Conservation (phyloP, 257 asterid species). For the Solanum pennellii region DNA sequence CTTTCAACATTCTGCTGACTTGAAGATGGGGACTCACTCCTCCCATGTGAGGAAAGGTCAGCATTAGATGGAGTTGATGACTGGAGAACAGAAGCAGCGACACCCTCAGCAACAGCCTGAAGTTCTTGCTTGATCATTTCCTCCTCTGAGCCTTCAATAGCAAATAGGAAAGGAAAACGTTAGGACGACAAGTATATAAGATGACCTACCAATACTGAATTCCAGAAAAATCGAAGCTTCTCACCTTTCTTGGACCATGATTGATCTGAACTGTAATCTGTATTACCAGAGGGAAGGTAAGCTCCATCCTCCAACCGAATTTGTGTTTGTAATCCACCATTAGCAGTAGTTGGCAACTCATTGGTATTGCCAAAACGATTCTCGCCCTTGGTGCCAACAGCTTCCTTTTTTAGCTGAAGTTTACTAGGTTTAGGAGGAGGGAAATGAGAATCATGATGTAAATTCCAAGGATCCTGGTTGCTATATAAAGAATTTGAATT, state of each 20-base stretch:
- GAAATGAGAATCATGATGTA: slow-evolving; percentile 47
- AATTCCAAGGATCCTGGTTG: slow-evolving; percentile 81
- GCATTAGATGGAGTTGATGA: slow-evolving; percentile 42
- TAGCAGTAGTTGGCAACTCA: slow-evolving; percentile 22
- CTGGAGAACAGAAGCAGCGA: slow-evolving; percentile 83
- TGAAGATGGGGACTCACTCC: slow-evolving; percentile 29
- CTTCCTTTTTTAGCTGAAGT: slow-evolving; percentile 52
- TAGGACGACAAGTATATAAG: slow-evolving; percentile 3
- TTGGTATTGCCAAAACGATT: slow-evolving; percentile 9
- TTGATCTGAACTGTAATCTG: slow-evolving; percentile 30
- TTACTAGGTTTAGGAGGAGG: slow-evolving; percentile 79
- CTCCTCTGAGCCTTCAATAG: slow-evolving; percentile 52
- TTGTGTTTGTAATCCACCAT: slow-evolving; percentile 21
- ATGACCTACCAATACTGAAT: background rate
- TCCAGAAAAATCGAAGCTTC: background rate
- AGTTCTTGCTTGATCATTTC: slow-evolving; percentile 84
- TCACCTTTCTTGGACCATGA: slow-evolving; percentile 44
- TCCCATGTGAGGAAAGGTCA: slow-evolving; percentile 26
- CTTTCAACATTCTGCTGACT: slow-evolving; percentile 29
- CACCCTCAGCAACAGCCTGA: slow-evolving; percentile 94
- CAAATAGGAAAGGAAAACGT: background rate
- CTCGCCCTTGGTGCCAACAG: slow-evolving; percentile 32
- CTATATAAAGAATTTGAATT: slow-evolving; percentile 51
- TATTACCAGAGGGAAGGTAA: slow-evolving; percentile 27
- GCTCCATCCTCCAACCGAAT: slow-evolving; percentile 30